Percentiles rank a stretch among this genome's conserved stretches.
Conservation (phyloP, 306 rosid species). For the Glycine soja region DNA sequence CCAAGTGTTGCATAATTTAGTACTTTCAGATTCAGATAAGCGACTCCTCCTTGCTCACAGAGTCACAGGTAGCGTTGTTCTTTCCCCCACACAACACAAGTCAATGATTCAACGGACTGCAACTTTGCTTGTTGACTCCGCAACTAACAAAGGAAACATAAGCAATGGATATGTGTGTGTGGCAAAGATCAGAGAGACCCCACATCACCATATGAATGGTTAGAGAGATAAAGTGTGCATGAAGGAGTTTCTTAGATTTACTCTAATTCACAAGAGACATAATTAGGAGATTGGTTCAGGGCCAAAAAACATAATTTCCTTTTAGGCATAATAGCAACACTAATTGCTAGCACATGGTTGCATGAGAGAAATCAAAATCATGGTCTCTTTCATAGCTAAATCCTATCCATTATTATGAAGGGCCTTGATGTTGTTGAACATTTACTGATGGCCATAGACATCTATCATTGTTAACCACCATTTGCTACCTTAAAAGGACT, state of each 20-base stretch:
- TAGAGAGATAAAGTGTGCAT: conserved; percentile 5
- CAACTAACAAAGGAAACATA: conserved; percentile 55
- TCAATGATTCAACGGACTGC: conserved; percentile 56
- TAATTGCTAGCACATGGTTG: conserved; percentile 75
- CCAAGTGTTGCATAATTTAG: too few species aligned
- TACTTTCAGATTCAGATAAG: too few species aligned
- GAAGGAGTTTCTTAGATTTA: conserved; percentile 36
- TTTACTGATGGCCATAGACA: conserved; percentile 47
- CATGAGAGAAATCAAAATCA: conserved; percentile 51
- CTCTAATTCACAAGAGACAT: conserved; percentile 50
- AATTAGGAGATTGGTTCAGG: conserved; percentile 49
- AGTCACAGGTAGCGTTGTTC: conserved; percentile 29
- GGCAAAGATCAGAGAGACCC: conserved; percentile 24
- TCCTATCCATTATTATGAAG: conserved; percentile 46
- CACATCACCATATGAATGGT: conserved; percentile 28
- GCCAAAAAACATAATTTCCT: conserved; percentile 7
- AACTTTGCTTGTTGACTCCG: conserved; percentile 78
- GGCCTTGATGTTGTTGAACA: conserved; percentile 57
- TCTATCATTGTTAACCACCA: conserved; percentile 48
- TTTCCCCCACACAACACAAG: conserved; percentile 50
- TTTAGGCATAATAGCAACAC: conserved; percentile 49
- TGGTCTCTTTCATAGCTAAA: conserved; percentile 50
- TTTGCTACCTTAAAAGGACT: conserved; percentile 73
- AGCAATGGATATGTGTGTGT: not conserved
- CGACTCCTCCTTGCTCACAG: too few species aligned